phyloP scores from a whole-genome alignment of 768 basidiomycete species.

The Phanerochaete sordida region DNA sequence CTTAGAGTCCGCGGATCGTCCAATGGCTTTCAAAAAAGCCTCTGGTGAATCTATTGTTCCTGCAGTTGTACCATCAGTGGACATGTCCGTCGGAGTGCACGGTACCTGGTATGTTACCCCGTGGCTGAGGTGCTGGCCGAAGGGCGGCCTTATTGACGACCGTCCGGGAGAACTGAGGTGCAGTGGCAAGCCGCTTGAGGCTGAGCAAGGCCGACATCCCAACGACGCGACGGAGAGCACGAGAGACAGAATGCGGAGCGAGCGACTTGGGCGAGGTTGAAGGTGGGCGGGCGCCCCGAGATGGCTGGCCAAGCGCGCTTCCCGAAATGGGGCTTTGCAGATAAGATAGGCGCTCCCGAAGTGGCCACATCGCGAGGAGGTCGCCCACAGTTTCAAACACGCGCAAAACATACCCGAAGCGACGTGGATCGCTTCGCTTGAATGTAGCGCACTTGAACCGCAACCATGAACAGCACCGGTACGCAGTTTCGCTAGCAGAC shows the following conservation, averaged over 20 bases:
- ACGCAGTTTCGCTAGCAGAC: too few species aligned
- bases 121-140: neutral
- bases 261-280: neutral
- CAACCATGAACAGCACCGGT: too few species aligned
- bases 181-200: neutral
- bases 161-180: neutral
- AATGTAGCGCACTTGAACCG: neutral
- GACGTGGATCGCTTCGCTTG: neutral
- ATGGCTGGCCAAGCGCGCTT: too few species aligned
- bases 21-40: conserved; percentile 73
- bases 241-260: neutral
- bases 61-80: conserved; percentile 21
- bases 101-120: conserved; percentile 2
- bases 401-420: neutral
- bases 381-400: conserved; percentile 1
- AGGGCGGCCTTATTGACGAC: conserved; percentile 4
- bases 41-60: conserved; percentile 52
- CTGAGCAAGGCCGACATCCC: neutral
- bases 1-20: conserved; percentile 64
- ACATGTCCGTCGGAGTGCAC: neutral
- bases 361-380: neutral
- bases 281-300: too few species aligned
- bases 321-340: too few species aligned
- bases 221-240: too few species aligned
- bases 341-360: neutral